Percentiles rank a stretch among this genome's conserved stretches.
These are phyloP conservation scores for Mucor velutinosus DNA, from an alignment of 371 early-diverging fungal genomes.

Conservation along the genomic window DNA sequence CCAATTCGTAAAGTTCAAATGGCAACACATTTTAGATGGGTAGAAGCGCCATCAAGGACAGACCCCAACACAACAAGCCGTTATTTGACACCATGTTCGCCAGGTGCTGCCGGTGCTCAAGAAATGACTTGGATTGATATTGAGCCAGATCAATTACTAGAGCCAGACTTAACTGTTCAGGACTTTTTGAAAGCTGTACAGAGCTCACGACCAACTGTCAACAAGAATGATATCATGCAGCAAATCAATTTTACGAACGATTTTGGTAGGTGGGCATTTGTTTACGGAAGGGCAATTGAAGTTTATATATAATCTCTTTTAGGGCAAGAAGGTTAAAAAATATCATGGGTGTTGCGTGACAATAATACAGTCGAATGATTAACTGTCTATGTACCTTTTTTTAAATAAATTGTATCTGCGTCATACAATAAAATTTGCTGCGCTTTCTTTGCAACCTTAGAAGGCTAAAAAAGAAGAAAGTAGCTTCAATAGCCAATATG, in stretches of 20 bases:
- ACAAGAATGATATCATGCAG: constrained; percentile 74
- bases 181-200: constrained; percentile 87
- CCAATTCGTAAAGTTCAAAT: constrained; percentile 94
- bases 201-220: constrained; percentile 83
- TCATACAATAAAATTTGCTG: too few relatives aligned
- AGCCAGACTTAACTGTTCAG: constrained; percentile 82
- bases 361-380: too few relatives aligned
- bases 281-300: not conserved
- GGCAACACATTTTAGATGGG: constrained; percentile 89
- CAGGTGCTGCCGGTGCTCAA: constrained; percentile 86
- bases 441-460: too few relatives aligned
- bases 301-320: not conserved
- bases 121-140: constrained; percentile 94
- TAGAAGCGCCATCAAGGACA: constrained; percentile 59
- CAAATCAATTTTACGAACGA: constrained; percentile 90
- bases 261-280: constrained; percentile 60
- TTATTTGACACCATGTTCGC: constrained; percentile 94
- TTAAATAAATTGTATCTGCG: too few relatives aligned
- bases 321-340: not conserved
- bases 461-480: too few relatives aligned
- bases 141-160: constrained; percentile 82
- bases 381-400: too few relatives aligned
- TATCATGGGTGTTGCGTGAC: not conserved
- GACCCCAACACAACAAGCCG: constrained; percentile 55
- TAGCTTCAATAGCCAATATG: too few relatives aligned